Evolutionary conservation across 495 filamentous ascomycete genomes (phyloP).

Genomic region (Penicillium coffeae): DNA sequence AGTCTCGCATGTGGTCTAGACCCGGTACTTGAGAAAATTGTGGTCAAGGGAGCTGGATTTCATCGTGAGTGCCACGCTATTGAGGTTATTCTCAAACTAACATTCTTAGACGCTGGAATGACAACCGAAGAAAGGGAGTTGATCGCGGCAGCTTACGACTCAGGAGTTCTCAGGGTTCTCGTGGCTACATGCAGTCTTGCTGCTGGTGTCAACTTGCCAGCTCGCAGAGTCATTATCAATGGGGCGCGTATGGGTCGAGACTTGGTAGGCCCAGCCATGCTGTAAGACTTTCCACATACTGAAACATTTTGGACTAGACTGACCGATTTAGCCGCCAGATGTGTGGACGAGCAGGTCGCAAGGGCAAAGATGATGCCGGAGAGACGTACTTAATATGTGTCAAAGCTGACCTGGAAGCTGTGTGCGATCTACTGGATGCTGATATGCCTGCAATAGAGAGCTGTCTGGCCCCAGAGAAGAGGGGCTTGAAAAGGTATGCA

Average conservation of each 20-base stretch:
- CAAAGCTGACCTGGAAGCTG: slow-evolving; percentile 63
- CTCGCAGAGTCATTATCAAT: slow-evolving; percentile 74
- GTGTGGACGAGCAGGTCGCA: slow-evolving; percentile 78
- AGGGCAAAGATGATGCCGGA: slow-evolving; percentile 76
- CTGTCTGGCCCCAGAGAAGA: slow-evolving; percentile 63
- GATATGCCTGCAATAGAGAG: slow-evolving; percentile 69
- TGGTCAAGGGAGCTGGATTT: slow-evolving; percentile 68
- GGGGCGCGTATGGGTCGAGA: slow-evolving; percentile 75
- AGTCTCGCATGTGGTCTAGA: slow-evolving; percentile 67
- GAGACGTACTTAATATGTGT: slow-evolving; percentile 79
- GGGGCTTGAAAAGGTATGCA: slow-evolving; percentile 61
- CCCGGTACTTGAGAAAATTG: slow-evolving; percentile 58
- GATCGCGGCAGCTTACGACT: slow-evolving; percentile 68
- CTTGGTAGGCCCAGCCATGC: slow-evolving; percentile 70
- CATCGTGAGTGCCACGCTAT: slow-evolving; percentile 51
- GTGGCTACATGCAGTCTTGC: slow-evolving; percentile 81
- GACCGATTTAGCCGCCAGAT: slow-evolving; percentile 62
- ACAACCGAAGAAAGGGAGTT: slow-evolving; percentile 78
- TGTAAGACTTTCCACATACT: slow-evolving; percentile 40
- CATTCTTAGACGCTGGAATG: slow-evolving; percentile 60
- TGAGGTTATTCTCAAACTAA: slow-evolving; percentile 1
- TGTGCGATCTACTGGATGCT: slow-evolving; percentile 67
- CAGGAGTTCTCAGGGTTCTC: slow-evolving; percentile 64
- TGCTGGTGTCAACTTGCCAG: slow-evolving; percentile 77
- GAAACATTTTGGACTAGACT: not conserved